Evolutionary conservation across 2,329 filamentous ascomycete genomes (phyloP).

Genomic region (Paramyrothecium sp.): DNA sequence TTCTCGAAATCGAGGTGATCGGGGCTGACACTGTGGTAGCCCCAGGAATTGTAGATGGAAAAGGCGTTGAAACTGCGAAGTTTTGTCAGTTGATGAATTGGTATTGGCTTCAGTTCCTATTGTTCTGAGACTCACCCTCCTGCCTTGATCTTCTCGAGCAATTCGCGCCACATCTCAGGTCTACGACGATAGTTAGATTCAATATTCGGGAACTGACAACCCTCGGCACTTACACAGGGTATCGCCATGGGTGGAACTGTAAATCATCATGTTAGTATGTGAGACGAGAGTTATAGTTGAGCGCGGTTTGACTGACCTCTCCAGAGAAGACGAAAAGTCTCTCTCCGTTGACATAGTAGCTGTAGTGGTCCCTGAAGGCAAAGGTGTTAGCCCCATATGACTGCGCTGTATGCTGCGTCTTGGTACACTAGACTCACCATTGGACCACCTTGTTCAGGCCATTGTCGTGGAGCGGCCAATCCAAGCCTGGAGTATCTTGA

Average conservation of each 20-base stretch:
- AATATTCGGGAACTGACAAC: background rate
- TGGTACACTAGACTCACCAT: constrained; percentile 18
- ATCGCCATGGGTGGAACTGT: constrained; percentile 39
- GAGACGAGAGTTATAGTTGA: background rate
- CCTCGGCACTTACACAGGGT: constrained; percentile 33
- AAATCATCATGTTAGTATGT: background rate
- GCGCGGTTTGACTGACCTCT: constrained; percentile 22
- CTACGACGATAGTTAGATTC: background rate
- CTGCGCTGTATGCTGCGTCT: background rate
- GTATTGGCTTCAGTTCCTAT: background rate
- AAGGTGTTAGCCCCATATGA: background rate
- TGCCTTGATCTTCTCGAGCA: constrained; percentile 41
- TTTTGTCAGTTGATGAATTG: background rate
- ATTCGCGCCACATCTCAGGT: constrained; percentile 36
- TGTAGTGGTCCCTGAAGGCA: constrained; percentile 35
- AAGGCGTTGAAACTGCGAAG: constrained; percentile 38
- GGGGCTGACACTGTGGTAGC: constrained; percentile 34
- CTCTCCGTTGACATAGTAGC: constrained; percentile 37
- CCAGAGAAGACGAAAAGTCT: constrained; percentile 41
- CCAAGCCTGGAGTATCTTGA: background rate
- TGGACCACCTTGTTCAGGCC: constrained; percentile 28
- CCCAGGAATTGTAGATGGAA: constrained; percentile 41
- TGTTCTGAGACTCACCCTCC: constrained; percentile 30
- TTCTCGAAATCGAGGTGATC: constrained; percentile 26
- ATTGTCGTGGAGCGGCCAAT: constrained; percentile 27